These are phyloP conservation scores for Leishmania arabica DNA, from an alignment of 208 protist genomes.

Conservation along the genomic window DNA sequence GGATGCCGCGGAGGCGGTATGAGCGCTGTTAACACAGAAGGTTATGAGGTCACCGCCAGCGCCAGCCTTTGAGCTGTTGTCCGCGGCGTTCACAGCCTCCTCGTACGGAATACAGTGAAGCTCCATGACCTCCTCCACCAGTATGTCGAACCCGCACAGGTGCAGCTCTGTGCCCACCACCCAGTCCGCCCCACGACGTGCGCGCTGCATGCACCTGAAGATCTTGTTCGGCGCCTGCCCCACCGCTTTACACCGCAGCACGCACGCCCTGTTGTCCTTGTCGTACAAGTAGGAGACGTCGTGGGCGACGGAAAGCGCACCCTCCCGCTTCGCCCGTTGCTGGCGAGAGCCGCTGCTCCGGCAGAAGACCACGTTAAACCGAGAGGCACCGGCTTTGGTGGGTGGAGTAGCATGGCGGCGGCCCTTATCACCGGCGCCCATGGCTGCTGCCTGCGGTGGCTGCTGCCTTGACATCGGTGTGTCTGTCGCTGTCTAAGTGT, in stretches of 20 bases:
- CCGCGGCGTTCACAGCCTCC: not conserved
- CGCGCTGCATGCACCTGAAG: constrained; percentile 55
- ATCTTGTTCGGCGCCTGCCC: constrained; percentile 49
- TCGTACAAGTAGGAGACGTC: constrained; percentile 46
- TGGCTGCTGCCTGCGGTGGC: not conserved
- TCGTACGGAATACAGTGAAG: constrained; percentile 74
- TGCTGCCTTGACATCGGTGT: not conserved
- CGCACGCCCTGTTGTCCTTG: constrained; percentile 28
- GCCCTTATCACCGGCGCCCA: not conserved
- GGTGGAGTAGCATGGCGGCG: not conserved
- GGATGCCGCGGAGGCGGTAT: not conserved
- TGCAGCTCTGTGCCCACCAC: constrained; percentile 44
- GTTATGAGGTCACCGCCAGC: not conserved
- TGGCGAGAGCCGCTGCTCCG: constrained; percentile 39
- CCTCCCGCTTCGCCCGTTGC: constrained; percentile 48
- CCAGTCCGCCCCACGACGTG: constrained; percentile 60
- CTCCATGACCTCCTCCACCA: constrained; percentile 63
- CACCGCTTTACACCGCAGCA: constrained; percentile 42
- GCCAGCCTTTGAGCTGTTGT: not conserved
- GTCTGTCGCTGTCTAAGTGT: not conserved
- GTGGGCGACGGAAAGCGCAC: constrained; percentile 53
- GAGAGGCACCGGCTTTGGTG: constrained; percentile 27
- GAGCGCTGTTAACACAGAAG: not conserved
- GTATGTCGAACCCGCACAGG: constrained; percentile 46
- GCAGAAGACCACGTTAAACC: constrained; percentile 62